Conservation (phyloP, 495 filamentous ascomycete species). For the Penicillium desertorum region DNA sequence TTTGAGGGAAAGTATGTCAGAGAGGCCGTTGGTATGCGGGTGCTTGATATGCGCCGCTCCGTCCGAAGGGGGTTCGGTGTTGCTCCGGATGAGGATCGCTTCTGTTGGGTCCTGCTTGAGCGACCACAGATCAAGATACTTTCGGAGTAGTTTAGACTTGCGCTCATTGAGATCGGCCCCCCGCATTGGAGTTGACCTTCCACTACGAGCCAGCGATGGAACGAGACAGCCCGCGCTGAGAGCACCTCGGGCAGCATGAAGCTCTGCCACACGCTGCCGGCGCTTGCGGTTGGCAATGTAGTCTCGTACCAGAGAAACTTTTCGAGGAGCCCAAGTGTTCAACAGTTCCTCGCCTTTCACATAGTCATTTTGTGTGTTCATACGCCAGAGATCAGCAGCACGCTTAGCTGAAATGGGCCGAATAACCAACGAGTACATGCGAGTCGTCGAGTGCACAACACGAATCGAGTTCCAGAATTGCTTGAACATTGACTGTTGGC, state of each 20-base stretch:
- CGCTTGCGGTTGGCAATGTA: conserved; percentile 71
- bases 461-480: conserved; percentile 81
- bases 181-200: conserved; percentile 41
- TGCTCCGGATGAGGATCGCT: conserved; percentile 69
- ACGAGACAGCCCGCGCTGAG: conserved; percentile 50
- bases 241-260: conserved; percentile 73
- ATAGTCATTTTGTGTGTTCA: conserved; percentile 92
- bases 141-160: conserved; percentile 61
- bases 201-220: conserved; percentile 38
- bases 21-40: conserved; percentile 24
- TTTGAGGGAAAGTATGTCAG: conserved; percentile 36
- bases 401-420: conserved; percentile 86
- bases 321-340: conserved; percentile 79
- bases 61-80: conserved; percentile 70
- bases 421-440: conserved; percentile 81
- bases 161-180: conserved; percentile 52
- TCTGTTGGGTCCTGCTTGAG: conserved; percentile 71
- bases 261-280: conserved; percentile 68
- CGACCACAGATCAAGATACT: conserved; percentile 76
- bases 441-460: conserved; percentile 81
- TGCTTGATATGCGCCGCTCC: conserved; percentile 51
- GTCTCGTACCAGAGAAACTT: conserved; percentile 82
- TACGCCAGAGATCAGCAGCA: conserved; percentile 91
- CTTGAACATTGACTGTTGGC: conserved; percentile 81
- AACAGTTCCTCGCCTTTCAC: conserved; percentile 92